Conservation (phyloP, 805 yeast genomes). For the Candida namnaoensis region DNA sequence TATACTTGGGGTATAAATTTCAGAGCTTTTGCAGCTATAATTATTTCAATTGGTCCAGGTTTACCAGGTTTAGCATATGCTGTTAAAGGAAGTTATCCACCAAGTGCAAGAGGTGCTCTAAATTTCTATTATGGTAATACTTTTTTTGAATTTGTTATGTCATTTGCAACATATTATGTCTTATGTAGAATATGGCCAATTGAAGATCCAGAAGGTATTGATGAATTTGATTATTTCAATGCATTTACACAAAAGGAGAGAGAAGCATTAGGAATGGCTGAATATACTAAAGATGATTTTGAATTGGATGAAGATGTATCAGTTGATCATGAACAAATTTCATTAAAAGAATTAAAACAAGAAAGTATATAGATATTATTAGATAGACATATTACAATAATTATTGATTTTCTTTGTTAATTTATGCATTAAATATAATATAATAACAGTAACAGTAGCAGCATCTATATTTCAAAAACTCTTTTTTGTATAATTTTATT, state of each 20-base stretch:
- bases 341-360: too few relatives aligned
- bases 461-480: too few relatives aligned
- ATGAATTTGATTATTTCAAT: conserved; percentile 30
- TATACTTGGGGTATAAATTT: conserved; percentile 33
- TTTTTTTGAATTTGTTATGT: conserved; percentile 30
- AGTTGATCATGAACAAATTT: too few relatives aligned
- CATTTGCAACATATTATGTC: conserved; percentile 28
- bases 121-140: conserved; percentile 35
- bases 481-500: too few relatives aligned
- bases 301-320: too few relatives aligned
- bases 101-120: conserved; percentile 24
- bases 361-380: too few relatives aligned
- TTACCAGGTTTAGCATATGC: conserved; percentile 38
- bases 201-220: conserved; percentile 23
- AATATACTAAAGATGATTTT: neutral
- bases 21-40: conserved; percentile 30
- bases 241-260: conserved; percentile 26
- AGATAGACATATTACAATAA: too few relatives aligned
- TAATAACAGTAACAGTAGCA: too few relatives aligned
- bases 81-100: conserved; percentile 19
- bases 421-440: too few relatives aligned
- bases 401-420: too few relatives aligned
- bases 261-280: neutral
- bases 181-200: conserved; percentile 28
- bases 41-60: conserved; percentile 35